Conservation (phyloP, 108 stramenopile species). For the Cyclotella atomus region DNA sequence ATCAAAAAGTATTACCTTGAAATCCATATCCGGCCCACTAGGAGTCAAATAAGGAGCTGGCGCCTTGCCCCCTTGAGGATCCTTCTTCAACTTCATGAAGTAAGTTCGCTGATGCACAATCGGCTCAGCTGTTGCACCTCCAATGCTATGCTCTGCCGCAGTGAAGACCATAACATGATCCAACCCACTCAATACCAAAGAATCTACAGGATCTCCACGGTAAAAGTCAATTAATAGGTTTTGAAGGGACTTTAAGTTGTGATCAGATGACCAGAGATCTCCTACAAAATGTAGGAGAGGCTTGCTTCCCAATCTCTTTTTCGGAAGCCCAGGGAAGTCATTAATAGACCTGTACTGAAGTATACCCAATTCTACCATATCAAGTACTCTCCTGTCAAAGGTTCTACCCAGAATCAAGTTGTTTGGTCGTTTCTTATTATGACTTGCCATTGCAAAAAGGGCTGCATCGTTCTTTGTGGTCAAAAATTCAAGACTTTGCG, state of each 20-base stretch:
- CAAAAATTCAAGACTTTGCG: constrained; percentile 83
- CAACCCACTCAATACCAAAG: constrained; percentile 85
- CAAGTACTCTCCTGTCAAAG: constrained; percentile 96
- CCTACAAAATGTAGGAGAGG: constrained; percentile 93
- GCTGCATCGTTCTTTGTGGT: constrained; percentile 95
- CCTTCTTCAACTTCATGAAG: constrained; percentile 84
- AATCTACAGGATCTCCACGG: constrained; percentile 92
- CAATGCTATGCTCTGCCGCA: constrained; percentile 49
- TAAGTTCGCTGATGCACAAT: constrained; percentile 78
- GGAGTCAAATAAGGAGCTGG: constrained; percentile 87
- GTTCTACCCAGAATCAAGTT: constrained; percentile 96
- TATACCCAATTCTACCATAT: constrained; percentile 96
- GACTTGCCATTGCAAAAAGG: constrained; percentile 91
- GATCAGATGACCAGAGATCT: constrained; percentile 88
- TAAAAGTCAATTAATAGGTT: constrained; percentile 96
- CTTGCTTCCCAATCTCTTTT: constrained; percentile 86
- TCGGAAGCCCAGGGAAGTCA: constrained; percentile 85
- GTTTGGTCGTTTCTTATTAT: constrained; percentile 99
- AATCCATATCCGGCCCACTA: constrained; percentile 96
- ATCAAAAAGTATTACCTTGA: constrained; percentile 50
- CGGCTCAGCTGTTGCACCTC: constrained; percentile 45
- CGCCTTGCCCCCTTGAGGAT: constrained; percentile 79
- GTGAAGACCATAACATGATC: constrained; percentile 97
- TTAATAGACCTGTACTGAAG: constrained; percentile 78
- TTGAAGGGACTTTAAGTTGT: constrained; percentile 73